Evolutionary conservation across 2,329 filamentous ascomycete genomes (phyloP), one percentile per base, ranked within the genome.

Genomic region (Xylariaceae sp.): DNA sequence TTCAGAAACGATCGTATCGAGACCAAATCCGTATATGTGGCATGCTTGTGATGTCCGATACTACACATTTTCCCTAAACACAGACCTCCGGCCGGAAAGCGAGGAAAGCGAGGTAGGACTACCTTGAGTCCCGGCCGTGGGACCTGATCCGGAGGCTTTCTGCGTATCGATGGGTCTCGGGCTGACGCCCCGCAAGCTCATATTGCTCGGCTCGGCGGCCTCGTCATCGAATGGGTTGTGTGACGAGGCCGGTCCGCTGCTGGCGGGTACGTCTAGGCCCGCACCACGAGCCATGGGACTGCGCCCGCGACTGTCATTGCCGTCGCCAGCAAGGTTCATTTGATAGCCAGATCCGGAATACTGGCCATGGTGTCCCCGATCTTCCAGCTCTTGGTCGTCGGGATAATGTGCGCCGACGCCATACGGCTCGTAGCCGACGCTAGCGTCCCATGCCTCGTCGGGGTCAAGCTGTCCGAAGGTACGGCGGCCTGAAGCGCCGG

Each of bases 381-480:
- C 60, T 0, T 85, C 85, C 5, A 90, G 72, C 68, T 90, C 87
- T 63, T 87, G 82, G 70, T 89, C 87, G 65, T 92, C 89, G 18
- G 44, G 48, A 18, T 56, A 53, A 27, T 52, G 52, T 19, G 45
- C 46, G 42, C 54, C 54, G 32, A 42, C 46, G 42, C 54, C 54
- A 33, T 54, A 50, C n/a, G 47, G 81, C 67, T 91, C 88, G 59
- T 83, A 77, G 50, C 87, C 87, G 5, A 95, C 88, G 52, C 87
- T 76, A 55, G 87, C 71, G 70, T 94, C 89, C 90, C 90, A 95
- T 2, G 89, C 88, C 63, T 91, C 88, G 65, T 95, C 89, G 1
- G 87, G 87, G 62, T 94, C 89, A 41, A 90, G 77, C 4, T 83
- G 75, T 1, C 84, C 82, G 66, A 87, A 85, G 18, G 82, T 82